Percentiles rank a stretch among this genome's conserved stretches.
Conservation (phyloP, 2,329 filamentous ascomycete genomes). For the Tolypocladium inflatum region DNA sequence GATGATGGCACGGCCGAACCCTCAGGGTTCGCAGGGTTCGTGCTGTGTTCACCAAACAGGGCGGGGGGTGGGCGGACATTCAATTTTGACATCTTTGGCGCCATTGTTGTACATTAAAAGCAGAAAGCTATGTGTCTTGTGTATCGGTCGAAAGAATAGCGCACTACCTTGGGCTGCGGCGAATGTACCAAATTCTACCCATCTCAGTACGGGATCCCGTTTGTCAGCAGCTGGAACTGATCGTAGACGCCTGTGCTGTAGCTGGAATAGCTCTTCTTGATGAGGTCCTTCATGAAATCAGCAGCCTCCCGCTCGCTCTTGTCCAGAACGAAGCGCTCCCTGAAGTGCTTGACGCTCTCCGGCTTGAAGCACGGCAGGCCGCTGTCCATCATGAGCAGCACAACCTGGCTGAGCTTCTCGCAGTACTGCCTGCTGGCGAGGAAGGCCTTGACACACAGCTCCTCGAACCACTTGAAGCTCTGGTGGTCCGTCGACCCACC, state of each 20-base stretch:
- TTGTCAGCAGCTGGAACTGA: constrained; percentile 93
- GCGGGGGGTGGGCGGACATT: no score
- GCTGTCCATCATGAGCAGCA: constrained; percentile 90
- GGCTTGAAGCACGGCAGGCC: constrained; percentile 97
- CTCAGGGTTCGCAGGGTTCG: no score
- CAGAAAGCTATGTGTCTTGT: background rate
- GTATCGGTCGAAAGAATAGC: background rate
- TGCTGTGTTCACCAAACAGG: no score
- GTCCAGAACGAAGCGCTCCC: constrained; percentile 85
- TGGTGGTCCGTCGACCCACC: constrained; percentile 77
- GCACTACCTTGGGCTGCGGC: no score
- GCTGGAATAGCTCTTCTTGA: constrained; percentile 83
- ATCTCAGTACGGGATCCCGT: constrained; percentile 82
- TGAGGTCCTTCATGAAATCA: constrained; percentile 82
- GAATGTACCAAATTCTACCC: background rate
- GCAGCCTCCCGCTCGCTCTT: constrained; percentile 88
- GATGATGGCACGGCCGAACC: no score
- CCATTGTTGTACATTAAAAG: background rate
- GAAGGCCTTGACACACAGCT: constrained; percentile 92
- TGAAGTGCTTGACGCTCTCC: constrained; percentile 86
- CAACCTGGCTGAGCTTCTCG: constrained; percentile 82
- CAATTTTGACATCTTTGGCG: background rate
- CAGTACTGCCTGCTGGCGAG: constrained; percentile 77
- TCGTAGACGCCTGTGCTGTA: constrained; percentile 94
- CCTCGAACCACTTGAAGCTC: constrained; percentile 91